These are phyloP conservation scores for Stramenopiles sp. DNA, from an alignment of 352 stramenopile genomes.

Conservation along the genomic window DNA sequence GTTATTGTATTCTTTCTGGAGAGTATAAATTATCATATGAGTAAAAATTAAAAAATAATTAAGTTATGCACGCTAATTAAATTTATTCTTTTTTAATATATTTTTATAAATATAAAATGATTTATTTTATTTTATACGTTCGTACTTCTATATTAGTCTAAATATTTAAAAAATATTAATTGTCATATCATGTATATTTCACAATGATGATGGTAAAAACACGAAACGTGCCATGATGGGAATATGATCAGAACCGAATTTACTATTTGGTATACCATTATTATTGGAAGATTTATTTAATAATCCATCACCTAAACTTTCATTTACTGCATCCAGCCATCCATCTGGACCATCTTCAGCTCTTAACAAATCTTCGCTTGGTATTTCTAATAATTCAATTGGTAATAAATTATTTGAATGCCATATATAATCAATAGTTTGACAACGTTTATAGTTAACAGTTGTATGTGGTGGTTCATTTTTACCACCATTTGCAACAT, in stretches of 20 bases:
- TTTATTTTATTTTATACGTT: too few species aligned
- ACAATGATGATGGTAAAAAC: conserved; percentile 25
- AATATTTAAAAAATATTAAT: too few species aligned
- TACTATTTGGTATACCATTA: conserved; percentile 58
- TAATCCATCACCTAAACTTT: conserved; percentile 34
- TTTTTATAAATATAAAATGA: too few species aligned
- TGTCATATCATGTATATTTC: too few species aligned
- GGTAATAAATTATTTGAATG: conserved; percentile 34
- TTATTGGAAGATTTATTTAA: conserved; percentile 46
- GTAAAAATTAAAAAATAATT: too few species aligned
- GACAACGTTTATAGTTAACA: conserved; percentile 55
- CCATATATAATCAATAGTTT: conserved; percentile 67
- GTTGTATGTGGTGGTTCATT: conserved; percentile 52
- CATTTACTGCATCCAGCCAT: conserved; percentile 50
- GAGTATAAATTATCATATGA: too few species aligned
- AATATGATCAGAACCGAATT: conserved; percentile 53
- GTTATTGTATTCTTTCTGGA: too few species aligned
- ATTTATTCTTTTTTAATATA: too few species aligned
- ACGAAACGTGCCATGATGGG: conserved; percentile 57
- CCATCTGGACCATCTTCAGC: conserved; percentile 42
- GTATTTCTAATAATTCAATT: conserved; percentile 40
- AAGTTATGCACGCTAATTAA: too few species aligned
- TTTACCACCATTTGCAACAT: conserved; percentile 29
- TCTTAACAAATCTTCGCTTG: conserved; percentile 36
- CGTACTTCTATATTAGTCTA: too few species aligned